Evolutionary conservation across 148 eudicot genomes (phyloP).

Genomic region (Talinum fruticosum): DNA sequence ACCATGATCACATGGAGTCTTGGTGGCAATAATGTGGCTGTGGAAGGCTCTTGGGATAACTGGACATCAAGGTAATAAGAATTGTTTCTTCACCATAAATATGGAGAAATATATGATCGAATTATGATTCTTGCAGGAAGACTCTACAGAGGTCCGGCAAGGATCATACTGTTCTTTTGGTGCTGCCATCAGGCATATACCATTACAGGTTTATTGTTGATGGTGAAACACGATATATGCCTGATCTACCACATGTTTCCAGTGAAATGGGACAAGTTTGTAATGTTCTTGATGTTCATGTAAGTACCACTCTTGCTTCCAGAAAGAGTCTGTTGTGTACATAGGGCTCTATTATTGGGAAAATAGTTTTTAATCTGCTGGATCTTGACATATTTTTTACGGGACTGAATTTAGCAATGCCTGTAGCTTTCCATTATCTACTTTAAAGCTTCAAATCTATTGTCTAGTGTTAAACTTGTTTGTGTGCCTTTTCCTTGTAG

Average conservation of each 20-base stretch:
- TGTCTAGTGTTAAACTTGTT: not conserved
- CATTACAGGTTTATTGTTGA: conserved; percentile 79
- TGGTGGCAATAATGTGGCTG: conserved; percentile 74
- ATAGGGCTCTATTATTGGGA: not conserved
- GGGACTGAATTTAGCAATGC: not conserved
- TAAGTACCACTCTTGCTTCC: conserved; percentile 36
- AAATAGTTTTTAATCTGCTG: not conserved
- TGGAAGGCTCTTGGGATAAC: conserved; percentile 95
- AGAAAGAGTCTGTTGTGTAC: not conserved
- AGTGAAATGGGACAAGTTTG: conserved; percentile 61
- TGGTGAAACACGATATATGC: conserved; percentile 61
- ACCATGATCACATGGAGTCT: conserved; percentile 75
- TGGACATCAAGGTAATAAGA: conserved; percentile 63
- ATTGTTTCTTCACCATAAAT: not conserved
- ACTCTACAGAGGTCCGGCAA: conserved; percentile 67
- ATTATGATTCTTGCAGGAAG: conserved; percentile 46
- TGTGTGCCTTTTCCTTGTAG: not conserved
- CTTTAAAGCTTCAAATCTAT: not conserved
- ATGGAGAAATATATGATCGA: conserved; percentile 11
- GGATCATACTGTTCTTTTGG: conserved; percentile 66
- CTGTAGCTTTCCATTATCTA: not conserved
- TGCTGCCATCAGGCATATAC: conserved; percentile 80
- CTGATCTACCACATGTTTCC: conserved; percentile 66
- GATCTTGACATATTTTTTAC: not conserved
- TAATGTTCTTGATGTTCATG: conserved; percentile 80